Conservation (phyloP, 176 grass and related monocot species). For the Aegilops longissima region DNA sequence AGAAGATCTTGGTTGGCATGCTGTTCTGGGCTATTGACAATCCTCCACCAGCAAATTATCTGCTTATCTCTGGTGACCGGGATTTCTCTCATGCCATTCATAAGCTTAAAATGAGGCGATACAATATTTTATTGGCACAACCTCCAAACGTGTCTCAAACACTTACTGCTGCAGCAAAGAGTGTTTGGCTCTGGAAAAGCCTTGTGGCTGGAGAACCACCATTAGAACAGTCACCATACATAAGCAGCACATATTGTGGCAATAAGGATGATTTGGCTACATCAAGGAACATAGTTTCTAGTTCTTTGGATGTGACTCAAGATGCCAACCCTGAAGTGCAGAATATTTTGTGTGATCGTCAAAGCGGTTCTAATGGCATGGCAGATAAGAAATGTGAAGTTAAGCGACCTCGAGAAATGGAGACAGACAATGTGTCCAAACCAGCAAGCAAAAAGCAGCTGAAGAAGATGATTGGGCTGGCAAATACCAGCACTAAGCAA, state of each 20-base stretch:
- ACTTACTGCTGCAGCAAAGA: slow-evolving; percentile 76
- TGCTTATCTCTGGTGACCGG: slow-evolving; percentile 93
- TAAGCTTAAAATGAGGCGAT: slow-evolving; percentile 85
- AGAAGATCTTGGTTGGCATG: slow-evolving; percentile 98
- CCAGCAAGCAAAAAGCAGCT: slow-evolving; percentile 18
- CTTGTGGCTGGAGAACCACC: slow-evolving; percentile 77
- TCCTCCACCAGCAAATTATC: slow-evolving; percentile 94
- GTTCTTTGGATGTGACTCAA: slow-evolving; percentile 40
- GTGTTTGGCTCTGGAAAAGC: slow-evolving; percentile 89
- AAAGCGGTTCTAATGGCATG: slow-evolving; percentile 56
- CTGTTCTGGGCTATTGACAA: slow-evolving; percentile 97
- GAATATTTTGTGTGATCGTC: slow-evolving; percentile 39
- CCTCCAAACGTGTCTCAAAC: slow-evolving; percentile 90
- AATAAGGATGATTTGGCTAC: slow-evolving; percentile 25
- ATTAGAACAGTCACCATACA: slow-evolving; percentile 67
- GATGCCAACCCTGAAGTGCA: slow-evolving; percentile 29
- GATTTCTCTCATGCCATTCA: slow-evolving; percentile 97
- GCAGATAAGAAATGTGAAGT: slow-evolving; percentile 48
- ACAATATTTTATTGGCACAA: slow-evolving; percentile 93
- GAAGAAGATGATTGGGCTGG: not conserved
- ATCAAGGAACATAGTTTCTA: slow-evolving; percentile 37
- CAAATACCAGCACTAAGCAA: not conserved
- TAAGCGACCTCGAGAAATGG: slow-evolving; percentile 51
- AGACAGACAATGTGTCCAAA: slow-evolving; percentile 38
- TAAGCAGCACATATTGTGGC: slow-evolving; percentile 46